A percentile compares a stretch with the other conserved stretches of the same genome.
Conservation (phyloP, 331 rosid species). For the Quercus lobata region DNA sequence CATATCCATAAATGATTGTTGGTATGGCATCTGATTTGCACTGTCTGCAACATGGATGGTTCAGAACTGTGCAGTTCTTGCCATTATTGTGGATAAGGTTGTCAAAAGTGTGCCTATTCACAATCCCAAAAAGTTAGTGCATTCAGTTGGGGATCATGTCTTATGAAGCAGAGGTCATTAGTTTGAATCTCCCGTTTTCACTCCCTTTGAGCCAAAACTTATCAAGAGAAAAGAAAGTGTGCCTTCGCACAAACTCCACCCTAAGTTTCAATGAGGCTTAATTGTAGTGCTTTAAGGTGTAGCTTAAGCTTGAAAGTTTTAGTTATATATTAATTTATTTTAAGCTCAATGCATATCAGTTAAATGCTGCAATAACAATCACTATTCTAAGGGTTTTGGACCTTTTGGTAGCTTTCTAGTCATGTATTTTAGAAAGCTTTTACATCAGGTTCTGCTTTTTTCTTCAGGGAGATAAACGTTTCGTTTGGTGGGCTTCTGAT, state of each 20-base stretch:
- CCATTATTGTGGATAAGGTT: not conserved
- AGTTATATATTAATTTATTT: not conserved
- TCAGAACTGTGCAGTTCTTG: not conserved
- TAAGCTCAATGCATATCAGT: not conserved
- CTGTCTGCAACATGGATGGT: conserved; percentile 4
- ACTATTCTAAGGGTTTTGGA: not conserved
- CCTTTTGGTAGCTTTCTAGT: not conserved
- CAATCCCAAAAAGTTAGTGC: too few species aligned
- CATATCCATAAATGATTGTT: not conserved
- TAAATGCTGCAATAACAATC: not conserved
- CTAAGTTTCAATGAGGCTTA: not conserved
- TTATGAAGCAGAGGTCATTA: too few species aligned
- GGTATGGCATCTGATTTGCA: not conserved
- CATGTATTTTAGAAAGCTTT: not conserved
- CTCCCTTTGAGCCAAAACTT: too few species aligned
- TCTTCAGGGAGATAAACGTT: conserved; percentile 51
- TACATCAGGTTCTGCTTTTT: not conserved
- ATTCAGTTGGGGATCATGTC: too few species aligned
- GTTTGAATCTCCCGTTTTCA: too few species aligned
- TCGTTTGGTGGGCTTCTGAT: conserved; percentile 91
- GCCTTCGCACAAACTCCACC: not conserved
- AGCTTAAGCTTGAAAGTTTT: too few species aligned
- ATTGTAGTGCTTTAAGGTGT: not conserved
- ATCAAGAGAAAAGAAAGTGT: too few species aligned
- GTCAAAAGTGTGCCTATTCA: not conserved